These are phyloP conservation scores for Physaria fendleri DNA, from an alignment of 345 rosid species.

Conservation along the genomic window DNA sequence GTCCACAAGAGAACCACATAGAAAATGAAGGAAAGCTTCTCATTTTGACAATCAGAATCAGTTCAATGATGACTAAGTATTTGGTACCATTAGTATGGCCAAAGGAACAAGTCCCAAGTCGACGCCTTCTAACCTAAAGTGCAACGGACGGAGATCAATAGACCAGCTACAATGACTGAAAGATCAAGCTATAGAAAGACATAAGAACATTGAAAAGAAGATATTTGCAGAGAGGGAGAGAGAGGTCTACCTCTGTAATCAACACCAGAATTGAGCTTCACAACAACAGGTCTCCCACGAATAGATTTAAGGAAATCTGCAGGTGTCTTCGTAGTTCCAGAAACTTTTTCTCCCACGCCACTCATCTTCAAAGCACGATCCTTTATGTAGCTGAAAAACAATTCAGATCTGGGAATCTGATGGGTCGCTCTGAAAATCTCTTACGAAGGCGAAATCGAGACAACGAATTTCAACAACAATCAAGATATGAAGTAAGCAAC, in stretches of 20 bases:
- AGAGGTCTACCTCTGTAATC: conserved; percentile 58
- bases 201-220: neutral
- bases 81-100: too few relatives aligned
- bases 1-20: too few relatives aligned
- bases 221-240: conserved; percentile 5
- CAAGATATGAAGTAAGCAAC: too few relatives aligned
- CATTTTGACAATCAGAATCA: too few relatives aligned
- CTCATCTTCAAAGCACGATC: conserved; percentile 37
- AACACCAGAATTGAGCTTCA: conserved; percentile 76
- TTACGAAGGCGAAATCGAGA: too few relatives aligned
- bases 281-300: conserved; percentile 79
- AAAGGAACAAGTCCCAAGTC: too few relatives aligned
- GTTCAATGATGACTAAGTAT: too few relatives aligned
- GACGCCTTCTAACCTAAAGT: too few relatives aligned
- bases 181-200: neutral
- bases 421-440: too few relatives aligned
- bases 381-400: neutral
- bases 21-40: too few relatives aligned
- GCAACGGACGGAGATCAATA: too few relatives aligned
- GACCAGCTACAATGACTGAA: too few relatives aligned
- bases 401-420: neutral
- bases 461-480: neutral
- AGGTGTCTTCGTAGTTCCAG: conserved; percentile 40
- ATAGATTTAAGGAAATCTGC: conserved; percentile 78
- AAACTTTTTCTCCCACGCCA: conserved; percentile 43